A percentile compares a stretch with the other conserved stretches of the same genome.
These are phyloP conservation scores for Monosiga brevicollis DNA, from an alignment of 78 protist genomes.

Conservation along the genomic window DNA sequence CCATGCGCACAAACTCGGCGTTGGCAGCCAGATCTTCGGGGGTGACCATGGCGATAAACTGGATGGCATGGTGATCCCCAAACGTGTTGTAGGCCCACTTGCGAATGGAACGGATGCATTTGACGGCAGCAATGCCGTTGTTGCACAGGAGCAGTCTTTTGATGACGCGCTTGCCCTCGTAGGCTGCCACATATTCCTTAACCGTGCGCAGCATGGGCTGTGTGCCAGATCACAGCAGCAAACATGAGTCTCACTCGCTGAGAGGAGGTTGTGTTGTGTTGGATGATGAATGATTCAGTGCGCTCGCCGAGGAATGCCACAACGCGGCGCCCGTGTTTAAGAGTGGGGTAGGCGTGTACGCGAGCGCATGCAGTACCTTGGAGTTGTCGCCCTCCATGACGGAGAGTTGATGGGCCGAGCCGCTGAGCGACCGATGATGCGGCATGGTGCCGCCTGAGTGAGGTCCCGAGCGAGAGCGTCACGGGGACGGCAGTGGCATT, in stretches of 20 bases:
- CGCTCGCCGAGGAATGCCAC: no score
- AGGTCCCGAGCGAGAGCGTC: no score
- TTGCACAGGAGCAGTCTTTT: slow-evolving; percentile 77
- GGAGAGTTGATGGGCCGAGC: background rate
- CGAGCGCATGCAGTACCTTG: background rate
- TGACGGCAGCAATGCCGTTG: slow-evolving; percentile 96
- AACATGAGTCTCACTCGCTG: no score
- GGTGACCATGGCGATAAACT: slow-evolving; percentile 88
- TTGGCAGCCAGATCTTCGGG: slow-evolving; percentile 90
- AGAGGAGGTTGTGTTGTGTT: no score
- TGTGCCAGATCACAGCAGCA: background rate
- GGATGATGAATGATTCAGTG: no score
- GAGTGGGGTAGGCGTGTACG: background rate
- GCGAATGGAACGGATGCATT: slow-evolving; percentile 87
- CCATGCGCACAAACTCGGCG: slow-evolving; percentile 91
- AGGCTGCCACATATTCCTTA: slow-evolving; percentile 11
- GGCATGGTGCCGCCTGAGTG: no score
- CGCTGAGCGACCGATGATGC: background rate
- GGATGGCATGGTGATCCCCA: slow-evolving; percentile 58
- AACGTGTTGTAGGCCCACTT: slow-evolving; percentile 77
- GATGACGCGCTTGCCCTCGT: slow-evolving; percentile 14
- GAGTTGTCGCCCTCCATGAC: background rate
- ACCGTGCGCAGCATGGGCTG: background rate
- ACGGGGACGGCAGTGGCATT: no score
- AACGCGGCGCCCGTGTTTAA: background rate